A percentile compares a stretch with the other conserved stretches of the same genome.
phyloP scores from a whole-genome alignment of 345 rosid species.

The Eucalyptus pauciflora region DNA sequence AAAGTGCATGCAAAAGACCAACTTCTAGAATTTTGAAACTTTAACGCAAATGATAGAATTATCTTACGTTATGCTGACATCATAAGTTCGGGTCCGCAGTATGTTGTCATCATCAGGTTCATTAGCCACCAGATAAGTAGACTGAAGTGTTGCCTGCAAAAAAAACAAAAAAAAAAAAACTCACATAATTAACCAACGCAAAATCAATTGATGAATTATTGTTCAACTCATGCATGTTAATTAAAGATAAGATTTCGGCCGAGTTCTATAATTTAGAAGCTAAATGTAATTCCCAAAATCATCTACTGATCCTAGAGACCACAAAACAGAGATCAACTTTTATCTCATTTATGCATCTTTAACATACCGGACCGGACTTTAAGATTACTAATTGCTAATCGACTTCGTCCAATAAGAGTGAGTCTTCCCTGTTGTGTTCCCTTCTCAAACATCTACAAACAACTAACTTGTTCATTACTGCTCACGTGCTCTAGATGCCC shows the following conservation, averaged over 20 bases:
- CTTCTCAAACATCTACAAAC: not conserved
- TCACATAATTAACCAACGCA: not conserved
- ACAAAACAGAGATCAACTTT: not conserved
- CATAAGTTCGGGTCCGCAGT: slow-evolving; percentile 90
- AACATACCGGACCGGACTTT: not conserved
- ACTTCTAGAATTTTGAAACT: not conserved
- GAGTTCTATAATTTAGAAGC: not conserved
- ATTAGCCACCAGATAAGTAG: slow-evolving; percentile 67
- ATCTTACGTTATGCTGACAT: slow-evolving; percentile 95
- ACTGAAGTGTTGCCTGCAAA: slow-evolving; percentile 73
- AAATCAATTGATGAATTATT: not conserved
- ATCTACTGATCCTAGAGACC: not conserved
- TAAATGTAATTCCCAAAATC: not conserved
- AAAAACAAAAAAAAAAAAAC: not conserved
- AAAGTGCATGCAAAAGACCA: not conserved
- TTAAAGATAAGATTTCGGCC: not conserved
- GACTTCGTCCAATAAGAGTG: not conserved
- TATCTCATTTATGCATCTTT: not conserved
- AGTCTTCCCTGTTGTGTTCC: not conserved
- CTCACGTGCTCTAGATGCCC: not conserved
- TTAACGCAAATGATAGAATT: not conserved
- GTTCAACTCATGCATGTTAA: not conserved
- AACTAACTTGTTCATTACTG: not conserved
- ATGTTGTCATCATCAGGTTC: slow-evolving; percentile 92
- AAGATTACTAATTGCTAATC: not conserved